Conservation (phyloP, 441 rosid species). For the Manihot esculenta region DNA sequence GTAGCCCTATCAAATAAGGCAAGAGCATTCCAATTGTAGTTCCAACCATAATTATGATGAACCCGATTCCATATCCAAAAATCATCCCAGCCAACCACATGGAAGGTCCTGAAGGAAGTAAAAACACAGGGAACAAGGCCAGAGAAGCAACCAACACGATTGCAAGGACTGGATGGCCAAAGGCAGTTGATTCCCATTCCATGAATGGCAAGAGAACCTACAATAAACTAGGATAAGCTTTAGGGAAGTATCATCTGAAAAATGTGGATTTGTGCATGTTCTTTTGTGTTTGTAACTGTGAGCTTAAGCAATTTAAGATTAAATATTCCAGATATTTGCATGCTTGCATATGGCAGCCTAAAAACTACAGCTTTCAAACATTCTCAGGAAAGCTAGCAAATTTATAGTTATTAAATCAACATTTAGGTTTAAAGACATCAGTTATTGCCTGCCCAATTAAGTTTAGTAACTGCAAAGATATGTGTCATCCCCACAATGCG, state of each 20-base stretch:
- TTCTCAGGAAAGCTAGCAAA: not conserved
- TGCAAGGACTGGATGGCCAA: slow-evolving; percentile 94
- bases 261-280: not conserved
- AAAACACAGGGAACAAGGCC: slow-evolving; percentile 86
- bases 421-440: not conserved
- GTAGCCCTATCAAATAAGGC: slow-evolving; percentile 75
- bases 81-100: slow-evolving; percentile 99
- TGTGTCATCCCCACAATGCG: not conserved
- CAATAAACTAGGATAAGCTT: slow-evolving; percentile 13
- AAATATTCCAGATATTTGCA: not conserved
- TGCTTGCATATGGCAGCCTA: not conserved
- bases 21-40: slow-evolving; percentile 93
- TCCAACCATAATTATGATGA: slow-evolving; percentile 90
- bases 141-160: slow-evolving; percentile 76
- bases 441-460: not conserved
- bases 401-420: too few species aligned
- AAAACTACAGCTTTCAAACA: not conserved
- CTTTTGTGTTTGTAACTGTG: not conserved
- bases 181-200: slow-evolving; percentile 99
- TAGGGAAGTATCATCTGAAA: not conserved
- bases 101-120: slow-evolving; percentile 98
- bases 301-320: not conserved
- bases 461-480: not conserved
- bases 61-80: slow-evolving; percentile 91
- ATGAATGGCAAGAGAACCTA: slow-evolving; percentile 82